Base-by-base conservation (phyloP, 805 yeast genomes). In the Teunomyces barrocoloradensis region DNA sequence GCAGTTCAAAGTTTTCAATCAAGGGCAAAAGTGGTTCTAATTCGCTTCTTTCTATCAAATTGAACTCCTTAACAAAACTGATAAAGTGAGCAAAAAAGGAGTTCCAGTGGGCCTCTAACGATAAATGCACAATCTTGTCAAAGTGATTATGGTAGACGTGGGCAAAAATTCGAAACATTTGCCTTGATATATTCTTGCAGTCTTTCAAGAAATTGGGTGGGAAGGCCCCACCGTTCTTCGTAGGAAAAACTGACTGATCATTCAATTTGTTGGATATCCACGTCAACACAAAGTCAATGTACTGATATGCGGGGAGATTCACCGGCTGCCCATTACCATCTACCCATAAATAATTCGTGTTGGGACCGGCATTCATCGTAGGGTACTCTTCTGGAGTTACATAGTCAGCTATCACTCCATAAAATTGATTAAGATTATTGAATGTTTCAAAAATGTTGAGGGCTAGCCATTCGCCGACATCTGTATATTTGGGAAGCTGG, bases 81-180 rank as follows among this genome's bases (percentile, higher is more conserved):
- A 92, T 79, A 60, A 87, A 94, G 64, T 94, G 99, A 12, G 96
- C 94, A 68, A 95, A 94, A 57, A 91, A 88, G 3, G 98, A 91
- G 66, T 94, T 94, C 96, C 96, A 94, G 64, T 94, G 98, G 0
- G 98, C 97, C 64, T 94, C 99, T 50, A 94, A 67, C 1, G 96
- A 85, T 49, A 94, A 69, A 64, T 94, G 97, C n/a, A 92, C 82
- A 20, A 92, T 79, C 61, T 86, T 89, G 55, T 92, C 99, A 66
- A 90, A 94, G 65, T 94, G 99, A 64, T 90, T 89, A 68, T 89
- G 88, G 64, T 91, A 94, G 33, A 94, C 83, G 62, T 91, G 96
- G 3, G 99, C 99, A 69, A 92, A 91, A 12, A 94, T 88, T 55
- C 98, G 79, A 62, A 94, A 90, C 89, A 94, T 87, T 63, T 94